A percentile compares a stretch with the other conserved stretches of the same genome.
phyloP scores from a whole-genome alignment of 257 asterid genomes.

The Solanum pinnatisectum region DNA sequence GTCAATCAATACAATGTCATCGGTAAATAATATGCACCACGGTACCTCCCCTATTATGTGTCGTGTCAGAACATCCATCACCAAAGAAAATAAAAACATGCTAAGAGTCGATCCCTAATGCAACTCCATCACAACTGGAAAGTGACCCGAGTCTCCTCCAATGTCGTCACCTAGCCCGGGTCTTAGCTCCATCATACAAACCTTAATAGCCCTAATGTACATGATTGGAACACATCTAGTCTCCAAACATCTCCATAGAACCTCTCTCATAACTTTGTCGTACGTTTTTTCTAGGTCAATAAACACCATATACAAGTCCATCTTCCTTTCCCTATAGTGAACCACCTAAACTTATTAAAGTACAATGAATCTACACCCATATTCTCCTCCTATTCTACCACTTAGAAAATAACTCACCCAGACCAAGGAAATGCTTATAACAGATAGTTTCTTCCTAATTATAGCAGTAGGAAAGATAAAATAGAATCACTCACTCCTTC shows the following conservation, averaged over 20 bases:
- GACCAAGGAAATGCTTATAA: neutral
- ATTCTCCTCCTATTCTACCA: neutral
- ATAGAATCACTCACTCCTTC: constrained; percentile 47
- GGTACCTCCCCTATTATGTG: neutral
- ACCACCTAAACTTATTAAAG: neutral
- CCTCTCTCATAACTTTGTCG: neutral
- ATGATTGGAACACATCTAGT: neutral
- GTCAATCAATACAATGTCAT: neutral
- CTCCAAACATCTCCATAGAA: neutral
- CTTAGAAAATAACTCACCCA: neutral
- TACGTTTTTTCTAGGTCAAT: neutral
- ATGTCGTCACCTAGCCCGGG: neutral
- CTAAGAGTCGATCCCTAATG: neutral
- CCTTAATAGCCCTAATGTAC: neutral
- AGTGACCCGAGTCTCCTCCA: neutral
- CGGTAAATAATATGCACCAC: neutral
- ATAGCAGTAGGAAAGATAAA: neutral
- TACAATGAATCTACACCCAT: neutral
- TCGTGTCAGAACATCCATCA: neutral
- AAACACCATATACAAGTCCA: neutral
- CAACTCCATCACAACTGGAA: neutral
- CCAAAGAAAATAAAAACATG: neutral
- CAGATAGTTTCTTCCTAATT: neutral
- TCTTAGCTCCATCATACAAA: neutral
- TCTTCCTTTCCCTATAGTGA: neutral